Conservation (phyloP, 208 protist species). For the Herpetomonas samuelpessoai region DNA sequence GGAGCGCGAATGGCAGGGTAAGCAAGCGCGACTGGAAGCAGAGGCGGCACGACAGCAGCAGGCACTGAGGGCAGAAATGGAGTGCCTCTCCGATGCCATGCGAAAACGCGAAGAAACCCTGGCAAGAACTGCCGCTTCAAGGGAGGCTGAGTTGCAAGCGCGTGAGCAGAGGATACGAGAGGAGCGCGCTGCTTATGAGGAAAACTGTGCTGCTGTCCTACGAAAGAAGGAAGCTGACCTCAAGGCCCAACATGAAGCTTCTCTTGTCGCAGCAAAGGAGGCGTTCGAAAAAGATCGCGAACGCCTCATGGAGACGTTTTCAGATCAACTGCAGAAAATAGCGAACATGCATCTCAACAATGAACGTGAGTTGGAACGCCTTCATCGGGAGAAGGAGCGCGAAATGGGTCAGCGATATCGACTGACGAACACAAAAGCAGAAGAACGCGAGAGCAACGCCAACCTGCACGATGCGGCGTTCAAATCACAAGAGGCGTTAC, state of each 20-base stretch:
- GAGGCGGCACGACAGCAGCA: neutral
- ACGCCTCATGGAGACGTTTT: neutral
- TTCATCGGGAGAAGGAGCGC: neutral
- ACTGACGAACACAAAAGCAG: neutral
- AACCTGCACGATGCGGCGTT: neutral
- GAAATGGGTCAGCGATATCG: neutral
- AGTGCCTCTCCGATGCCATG: neutral
- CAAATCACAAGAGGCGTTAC: neutral
- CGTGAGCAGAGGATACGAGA: neutral
- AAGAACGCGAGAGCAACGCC: neutral
- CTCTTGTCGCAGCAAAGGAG: neutral
- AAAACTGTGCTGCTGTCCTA: neutral
- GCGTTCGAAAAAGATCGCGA: neutral
- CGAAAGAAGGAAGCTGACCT: neutral
- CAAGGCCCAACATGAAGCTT: neutral
- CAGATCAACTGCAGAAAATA: neutral
- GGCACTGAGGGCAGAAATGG: neutral
- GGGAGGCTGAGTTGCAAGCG: neutral
- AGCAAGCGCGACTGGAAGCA: neutral
- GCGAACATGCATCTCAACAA: neutral
- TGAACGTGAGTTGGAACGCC: neutral
- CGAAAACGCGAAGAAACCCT: neutral
- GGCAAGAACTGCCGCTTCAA: neutral
- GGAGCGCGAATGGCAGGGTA: neutral
- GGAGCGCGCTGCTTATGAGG: neutral